Evolutionary conservation across 2,329 filamentous ascomycete genomes (phyloP).

Genomic region (Exserohilum turcica): DNA sequence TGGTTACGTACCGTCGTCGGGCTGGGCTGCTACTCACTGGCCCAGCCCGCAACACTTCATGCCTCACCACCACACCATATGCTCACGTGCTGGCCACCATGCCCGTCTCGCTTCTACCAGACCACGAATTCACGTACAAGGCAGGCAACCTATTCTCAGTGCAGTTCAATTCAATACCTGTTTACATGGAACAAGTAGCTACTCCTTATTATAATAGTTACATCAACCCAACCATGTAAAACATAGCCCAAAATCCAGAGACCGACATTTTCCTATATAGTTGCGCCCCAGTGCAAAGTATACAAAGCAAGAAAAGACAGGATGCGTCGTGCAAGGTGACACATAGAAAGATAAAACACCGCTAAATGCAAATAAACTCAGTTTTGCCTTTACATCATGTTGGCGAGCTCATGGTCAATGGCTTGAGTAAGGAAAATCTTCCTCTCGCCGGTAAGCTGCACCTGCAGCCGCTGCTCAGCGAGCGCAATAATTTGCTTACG

Average conservation of each 20-base stretch:
- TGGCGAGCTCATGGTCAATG: conserved; percentile 92
- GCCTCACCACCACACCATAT: neutral
- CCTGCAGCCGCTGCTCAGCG: conserved; percentile 91
- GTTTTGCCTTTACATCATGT: conserved; percentile 67
- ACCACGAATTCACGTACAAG: no score
- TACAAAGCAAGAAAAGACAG: conserved; percentile 8
- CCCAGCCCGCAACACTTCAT: neutral
- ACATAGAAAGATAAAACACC: conserved; percentile 22
- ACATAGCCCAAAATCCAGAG: conserved; percentile 4
- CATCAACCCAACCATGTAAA: conserved; percentile 9
- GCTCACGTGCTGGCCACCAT: neutral
- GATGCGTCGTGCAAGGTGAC: conserved; percentile 16
- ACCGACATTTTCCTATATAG: conserved; percentile 11
- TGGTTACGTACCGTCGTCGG: conserved; percentile 9
- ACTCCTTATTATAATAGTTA: conserved; percentile 7
- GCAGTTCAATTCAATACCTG: neutral
- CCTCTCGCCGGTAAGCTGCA: conserved; percentile 83
- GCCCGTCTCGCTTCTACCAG: neutral
- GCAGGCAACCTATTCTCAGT: neutral
- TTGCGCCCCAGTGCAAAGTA: conserved; percentile 10
- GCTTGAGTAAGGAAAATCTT: conserved; percentile 87
- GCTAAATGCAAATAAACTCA: conserved; percentile 25
- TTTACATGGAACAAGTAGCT: conserved; percentile 1
- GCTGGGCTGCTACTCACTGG: neutral
- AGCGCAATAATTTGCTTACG: conserved; percentile 91